phyloP scores from a whole-genome alignment of 176 grass and related monocot genomes.

The Guadua angustifolia region DNA sequence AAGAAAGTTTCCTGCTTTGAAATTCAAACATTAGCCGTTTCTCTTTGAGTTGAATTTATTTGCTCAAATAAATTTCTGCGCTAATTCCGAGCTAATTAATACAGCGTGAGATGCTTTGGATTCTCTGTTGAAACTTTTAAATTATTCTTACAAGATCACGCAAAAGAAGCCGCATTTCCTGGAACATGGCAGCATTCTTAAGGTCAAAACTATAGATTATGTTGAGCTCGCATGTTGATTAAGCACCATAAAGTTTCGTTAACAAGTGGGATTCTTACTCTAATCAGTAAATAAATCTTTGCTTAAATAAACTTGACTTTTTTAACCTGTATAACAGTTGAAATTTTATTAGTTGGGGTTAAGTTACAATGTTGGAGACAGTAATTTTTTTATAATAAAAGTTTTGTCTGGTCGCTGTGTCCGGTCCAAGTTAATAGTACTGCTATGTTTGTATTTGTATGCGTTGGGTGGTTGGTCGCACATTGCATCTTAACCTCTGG shows the following conservation, averaged over 20 bases:
- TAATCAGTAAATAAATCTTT: background rate
- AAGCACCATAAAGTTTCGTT: conserved; percentile 24
- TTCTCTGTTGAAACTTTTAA: background rate
- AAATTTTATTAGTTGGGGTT: background rate
- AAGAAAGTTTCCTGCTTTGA: background rate
- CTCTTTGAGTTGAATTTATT: background rate
- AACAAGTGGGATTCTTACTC: conserved; percentile 1
- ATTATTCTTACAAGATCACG: conserved; percentile 36
- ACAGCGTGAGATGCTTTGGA: background rate
- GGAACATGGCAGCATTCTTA: conserved; percentile 30
- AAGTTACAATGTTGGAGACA: conserved; percentile 12
- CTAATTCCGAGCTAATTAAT: background rate
- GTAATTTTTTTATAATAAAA: background rate
- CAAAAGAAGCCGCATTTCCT: conserved; percentile 19
- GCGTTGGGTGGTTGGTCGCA: conserved; percentile 27
- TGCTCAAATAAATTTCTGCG: background rate
- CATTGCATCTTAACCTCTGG: background rate
- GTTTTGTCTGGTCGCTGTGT: conserved; percentile 15
- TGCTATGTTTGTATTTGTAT: background rate
- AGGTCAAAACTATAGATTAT: conserved; percentile 18
- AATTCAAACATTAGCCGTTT: background rate
- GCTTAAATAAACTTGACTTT: background rate
- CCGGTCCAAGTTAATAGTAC: conserved; percentile 27
- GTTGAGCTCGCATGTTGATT: conserved; percentile 29
- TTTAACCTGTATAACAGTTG: background rate